A percentile compares a stretch with the other conserved stretches of the same genome.
Evolutionary conservation across 164 flowering plant genomes (phyloP).

Genomic region (Stephania yunnanensis): DNA sequence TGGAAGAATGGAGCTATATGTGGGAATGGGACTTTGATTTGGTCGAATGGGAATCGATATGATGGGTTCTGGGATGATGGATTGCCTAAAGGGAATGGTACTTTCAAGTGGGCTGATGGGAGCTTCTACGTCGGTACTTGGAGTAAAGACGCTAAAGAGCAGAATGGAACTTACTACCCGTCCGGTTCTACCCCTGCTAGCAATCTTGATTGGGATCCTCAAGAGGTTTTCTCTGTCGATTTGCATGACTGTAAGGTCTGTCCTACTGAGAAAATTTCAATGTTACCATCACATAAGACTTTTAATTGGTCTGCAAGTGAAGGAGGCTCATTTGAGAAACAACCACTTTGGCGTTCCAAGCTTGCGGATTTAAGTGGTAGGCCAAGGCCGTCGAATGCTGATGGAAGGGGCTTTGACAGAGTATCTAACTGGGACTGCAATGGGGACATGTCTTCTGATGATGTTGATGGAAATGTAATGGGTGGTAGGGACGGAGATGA

Average conservation of each 20-base stretch:
- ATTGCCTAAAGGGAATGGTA: constrained; percentile 62
- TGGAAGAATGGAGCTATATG: constrained; percentile 61
- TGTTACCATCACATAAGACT: constrained; percentile 71
- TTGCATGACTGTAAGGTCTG: constrained; percentile 49
- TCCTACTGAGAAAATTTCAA: constrained; percentile 52
- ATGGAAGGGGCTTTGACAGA: constrained; percentile 33
- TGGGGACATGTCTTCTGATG: constrained; percentile 19
- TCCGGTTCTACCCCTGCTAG: constrained; percentile 26
- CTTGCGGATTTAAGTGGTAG: constrained; percentile 38
- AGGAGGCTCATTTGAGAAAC: constrained; percentile 26
- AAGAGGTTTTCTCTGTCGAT: constrained; percentile 42
- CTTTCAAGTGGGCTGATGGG: constrained; percentile 54
- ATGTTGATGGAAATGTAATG: constrained; percentile 15
- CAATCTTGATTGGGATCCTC: constrained; percentile 68
- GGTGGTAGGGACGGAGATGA: constrained; percentile 16
- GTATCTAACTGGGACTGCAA: constrained; percentile 39
- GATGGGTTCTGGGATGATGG: constrained; percentile 76
- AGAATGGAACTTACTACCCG: constrained; percentile 62
- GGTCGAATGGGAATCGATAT: constrained; percentile 58
- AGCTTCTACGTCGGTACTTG: constrained; percentile 65
- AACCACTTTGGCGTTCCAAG: constrained; percentile 19
- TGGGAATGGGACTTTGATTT: constrained; percentile 56
- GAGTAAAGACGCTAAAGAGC: constrained; percentile 56
- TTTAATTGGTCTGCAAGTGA: constrained; percentile 24
- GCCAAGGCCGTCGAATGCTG: background rate